A percentile compares a stretch with the other conserved stretches of the same genome.
These are phyloP conservation scores for Debaryomyces robertsiae DNA, from an alignment of 1,139 yeast species.

Conservation along the genomic window DNA sequence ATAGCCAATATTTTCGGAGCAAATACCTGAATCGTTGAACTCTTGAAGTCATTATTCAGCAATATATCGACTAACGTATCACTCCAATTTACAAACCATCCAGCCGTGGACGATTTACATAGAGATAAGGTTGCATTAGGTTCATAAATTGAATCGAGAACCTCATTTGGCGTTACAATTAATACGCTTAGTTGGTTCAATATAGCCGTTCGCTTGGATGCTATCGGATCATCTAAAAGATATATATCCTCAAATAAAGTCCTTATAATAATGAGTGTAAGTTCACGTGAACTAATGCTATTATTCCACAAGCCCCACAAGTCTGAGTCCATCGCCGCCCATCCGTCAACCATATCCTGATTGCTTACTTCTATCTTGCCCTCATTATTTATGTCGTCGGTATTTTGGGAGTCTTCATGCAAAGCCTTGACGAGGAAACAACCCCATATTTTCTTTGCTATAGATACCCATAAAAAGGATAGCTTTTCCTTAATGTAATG, in stretches of 20 bases:
- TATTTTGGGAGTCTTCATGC: slow-evolving; percentile 7
- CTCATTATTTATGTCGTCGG: slow-evolving; percentile 2
- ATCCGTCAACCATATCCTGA: slow-evolving; percentile 64
- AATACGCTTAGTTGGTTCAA: slow-evolving; percentile 83
- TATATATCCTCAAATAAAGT: slow-evolving; percentile 95
- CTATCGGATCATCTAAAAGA: slow-evolving; percentile 86
- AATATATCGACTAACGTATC: slow-evolving; percentile 59
- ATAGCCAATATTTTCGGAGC: slow-evolving; percentile 76
- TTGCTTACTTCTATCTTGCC: slow-evolving; percentile 22
- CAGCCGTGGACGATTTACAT: slow-evolving; percentile 68
- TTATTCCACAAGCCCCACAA: slow-evolving; percentile 74
- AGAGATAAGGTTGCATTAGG: slow-evolving; percentile 62
- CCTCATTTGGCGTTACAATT: slow-evolving; percentile 70
- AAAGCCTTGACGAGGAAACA: slow-evolving; percentile 39
- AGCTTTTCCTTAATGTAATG: slow-evolving; percentile 88
- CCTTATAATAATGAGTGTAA: slow-evolving; percentile 75
- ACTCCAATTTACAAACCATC: slow-evolving; percentile 89
- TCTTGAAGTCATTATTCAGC: slow-evolving; percentile 32
- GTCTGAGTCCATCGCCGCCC: slow-evolving; percentile 86
- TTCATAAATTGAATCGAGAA: slow-evolving; percentile 69
- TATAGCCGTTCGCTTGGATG: slow-evolving; percentile 75
- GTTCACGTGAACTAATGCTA: slow-evolving; percentile 65
- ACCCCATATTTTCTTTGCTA: slow-evolving; percentile 96
- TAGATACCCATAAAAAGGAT: slow-evolving; percentile 87
- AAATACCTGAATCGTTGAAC: slow-evolving; percentile 46